Evolutionary conservation across 441 rosid genomes (phyloP).

Genomic region (Brassica hybrid): DNA sequence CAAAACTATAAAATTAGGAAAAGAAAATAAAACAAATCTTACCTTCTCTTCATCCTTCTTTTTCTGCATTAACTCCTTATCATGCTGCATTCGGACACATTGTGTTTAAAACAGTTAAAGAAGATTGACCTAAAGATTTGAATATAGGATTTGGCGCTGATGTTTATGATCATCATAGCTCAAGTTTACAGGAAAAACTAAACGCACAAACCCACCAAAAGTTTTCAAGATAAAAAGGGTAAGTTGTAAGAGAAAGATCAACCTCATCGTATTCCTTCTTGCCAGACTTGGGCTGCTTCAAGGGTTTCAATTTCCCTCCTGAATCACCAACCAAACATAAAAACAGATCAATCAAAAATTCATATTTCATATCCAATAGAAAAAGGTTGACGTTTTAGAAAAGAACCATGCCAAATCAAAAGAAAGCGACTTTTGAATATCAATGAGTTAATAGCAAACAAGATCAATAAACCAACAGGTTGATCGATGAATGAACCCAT

Average conservation of each 20-base stretch:
- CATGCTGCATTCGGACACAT: conserved; percentile 50
- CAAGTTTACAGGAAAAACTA: background rate
- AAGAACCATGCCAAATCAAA: background rate
- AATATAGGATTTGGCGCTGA: background rate
- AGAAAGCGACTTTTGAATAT: background rate
- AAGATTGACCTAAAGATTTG: background rate
- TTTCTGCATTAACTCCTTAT: conserved; percentile 72
- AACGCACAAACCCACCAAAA: background rate
- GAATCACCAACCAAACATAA: conserved; percentile 14
- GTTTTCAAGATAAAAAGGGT: background rate
- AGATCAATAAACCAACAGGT: background rate
- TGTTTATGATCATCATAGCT: conserved; percentile 11
- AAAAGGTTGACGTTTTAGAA: background rate
- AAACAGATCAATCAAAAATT: conserved; percentile 1
- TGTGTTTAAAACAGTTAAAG: background rate
- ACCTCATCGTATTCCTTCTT: conserved; percentile 97
- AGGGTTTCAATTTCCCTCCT: conserved; percentile 96
- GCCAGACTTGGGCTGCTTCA: conserved; percentile 78
- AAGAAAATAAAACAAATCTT: background rate
- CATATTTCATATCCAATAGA: background rate
- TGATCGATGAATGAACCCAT: background rate
- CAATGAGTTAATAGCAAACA: conserved; percentile 8
- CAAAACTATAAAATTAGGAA: background rate
- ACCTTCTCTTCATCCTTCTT: conserved; percentile 94
- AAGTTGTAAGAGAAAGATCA: conserved; percentile 7